Percentiles rank a stretch among this genome's conserved stretches.
phyloP scores from a whole-genome alignment of 148 eudicot genomes.

The Gaultheria prostrata region DNA sequence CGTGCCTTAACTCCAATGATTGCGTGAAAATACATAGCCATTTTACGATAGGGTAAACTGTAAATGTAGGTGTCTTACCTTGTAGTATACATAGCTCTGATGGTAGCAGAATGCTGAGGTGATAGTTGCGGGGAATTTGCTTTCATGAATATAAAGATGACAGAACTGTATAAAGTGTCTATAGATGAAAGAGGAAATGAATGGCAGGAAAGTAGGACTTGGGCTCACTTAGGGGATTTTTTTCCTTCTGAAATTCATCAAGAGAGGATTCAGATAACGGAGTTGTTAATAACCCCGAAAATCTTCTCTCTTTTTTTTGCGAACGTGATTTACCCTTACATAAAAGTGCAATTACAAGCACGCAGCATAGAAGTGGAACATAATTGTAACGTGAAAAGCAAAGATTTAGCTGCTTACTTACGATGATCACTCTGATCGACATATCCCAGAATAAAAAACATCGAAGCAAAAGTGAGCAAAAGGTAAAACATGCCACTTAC shows the following conservation, averaged over 20 bases:
- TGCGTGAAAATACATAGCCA: neutral
- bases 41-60: conserved; percentile 1
- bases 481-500: neutral
- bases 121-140: neutral
- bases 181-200: neutral
- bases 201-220: neutral
- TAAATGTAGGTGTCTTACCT: neutral
- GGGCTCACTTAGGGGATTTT: neutral
- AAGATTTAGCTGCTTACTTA: neutral
- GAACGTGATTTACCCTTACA: too few species aligned
- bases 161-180: neutral
- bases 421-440: neutral
- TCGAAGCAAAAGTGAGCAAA: neutral
- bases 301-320: too few species aligned
- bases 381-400: neutral
- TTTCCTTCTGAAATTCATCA: neutral
- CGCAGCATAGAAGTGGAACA: too few species aligned
- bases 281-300: neutral
- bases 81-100: neutral
- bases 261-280: neutral
- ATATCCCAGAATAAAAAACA: neutral
- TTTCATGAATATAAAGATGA: neutral
- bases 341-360: neutral
- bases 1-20: conserved; percentile 5
- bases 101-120: neutral